These are phyloP conservation scores for Diddensiella santjacobensis DNA, from an alignment of 805 yeast genomes.

Conservation along the genomic window DNA sequence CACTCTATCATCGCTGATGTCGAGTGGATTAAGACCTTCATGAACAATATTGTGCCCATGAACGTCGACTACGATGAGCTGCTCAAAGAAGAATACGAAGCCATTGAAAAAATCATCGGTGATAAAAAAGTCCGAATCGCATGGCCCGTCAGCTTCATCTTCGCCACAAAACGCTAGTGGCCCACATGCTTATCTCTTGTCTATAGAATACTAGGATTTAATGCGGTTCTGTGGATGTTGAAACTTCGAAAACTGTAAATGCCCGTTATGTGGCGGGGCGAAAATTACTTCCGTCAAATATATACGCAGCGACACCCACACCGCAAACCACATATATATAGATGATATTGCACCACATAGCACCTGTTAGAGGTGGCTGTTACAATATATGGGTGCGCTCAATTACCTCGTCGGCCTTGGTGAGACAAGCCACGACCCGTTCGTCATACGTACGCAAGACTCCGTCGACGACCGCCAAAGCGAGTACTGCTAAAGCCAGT, in stretches of 20 bases:
- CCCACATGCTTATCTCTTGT: too few relatives aligned
- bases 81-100: background rate
- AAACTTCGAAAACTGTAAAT: too few relatives aligned
- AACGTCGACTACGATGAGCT: background rate
- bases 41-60: background rate
- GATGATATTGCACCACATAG: too few relatives aligned
- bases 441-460: background rate
- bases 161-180: background rate
- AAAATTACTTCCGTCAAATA: too few relatives aligned
- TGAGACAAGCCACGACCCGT: background rate
- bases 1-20: background rate
- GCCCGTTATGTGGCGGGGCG: too few relatives aligned
- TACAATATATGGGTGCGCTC: too few relatives aligned
- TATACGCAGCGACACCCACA: too few relatives aligned
- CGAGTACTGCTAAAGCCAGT: background rate
- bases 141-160: background rate
- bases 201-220: too few relatives aligned
- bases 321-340: too few relatives aligned
- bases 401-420: too few relatives aligned
- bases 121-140: background rate
- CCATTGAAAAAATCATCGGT: background rate
- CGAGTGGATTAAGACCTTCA: background rate
- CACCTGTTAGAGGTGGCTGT: too few relatives aligned
- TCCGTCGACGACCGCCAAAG: background rate
- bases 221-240: too few relatives aligned